Evolutionary conservation across 805 yeast genomes (phyloP), one percentile per base, ranked within the genome.

Genomic region (Wickerhamomyces xylosicus): DNA sequence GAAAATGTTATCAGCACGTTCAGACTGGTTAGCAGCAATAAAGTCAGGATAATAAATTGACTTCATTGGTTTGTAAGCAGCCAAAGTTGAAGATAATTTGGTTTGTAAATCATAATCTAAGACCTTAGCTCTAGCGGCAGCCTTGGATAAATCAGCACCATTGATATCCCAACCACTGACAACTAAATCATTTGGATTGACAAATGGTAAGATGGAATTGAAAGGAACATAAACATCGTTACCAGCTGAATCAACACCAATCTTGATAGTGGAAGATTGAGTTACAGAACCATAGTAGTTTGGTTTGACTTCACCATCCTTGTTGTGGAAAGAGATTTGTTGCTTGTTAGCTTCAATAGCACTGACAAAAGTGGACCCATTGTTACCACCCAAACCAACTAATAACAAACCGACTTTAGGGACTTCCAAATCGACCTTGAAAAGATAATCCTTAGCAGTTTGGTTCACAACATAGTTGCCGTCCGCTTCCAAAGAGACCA

Each of bases 321-420:
- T 87, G 52, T 83, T 86, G 56, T 84, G 77, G 67, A 89, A 89
- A 37, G 74, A 62, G 46, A 89, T 59, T 45, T 83, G 72, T 59
- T 84, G 71, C 54, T 80, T 85, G 69, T 89, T 89, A 43, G 97
- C 95, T 48, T 83, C 73, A 37, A 79, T 70, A 9, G 96, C 80
- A 34, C 90, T 87, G 39, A 87, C 75, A 47, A 90, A 71, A 13
- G 97, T 89, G 42, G 96, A 73, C 62, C 97, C 97, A 57, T 89
- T 89, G 71, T 89, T 89, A 63, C 97, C 97, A 52, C 97, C 97
- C 48, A 89, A 71, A 50, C 97, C 97, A 28, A 89, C 97, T 46
- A 90, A 71, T 77, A 89, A 63, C 46, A 89, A 68, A 52, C 97
- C 97, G 36, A 86, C 72, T 62, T 81, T 86, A 51, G 95, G 95